Conservation (phyloP, 139 green algal genomes). For the Astrephomene gubernaculifera region DNA sequence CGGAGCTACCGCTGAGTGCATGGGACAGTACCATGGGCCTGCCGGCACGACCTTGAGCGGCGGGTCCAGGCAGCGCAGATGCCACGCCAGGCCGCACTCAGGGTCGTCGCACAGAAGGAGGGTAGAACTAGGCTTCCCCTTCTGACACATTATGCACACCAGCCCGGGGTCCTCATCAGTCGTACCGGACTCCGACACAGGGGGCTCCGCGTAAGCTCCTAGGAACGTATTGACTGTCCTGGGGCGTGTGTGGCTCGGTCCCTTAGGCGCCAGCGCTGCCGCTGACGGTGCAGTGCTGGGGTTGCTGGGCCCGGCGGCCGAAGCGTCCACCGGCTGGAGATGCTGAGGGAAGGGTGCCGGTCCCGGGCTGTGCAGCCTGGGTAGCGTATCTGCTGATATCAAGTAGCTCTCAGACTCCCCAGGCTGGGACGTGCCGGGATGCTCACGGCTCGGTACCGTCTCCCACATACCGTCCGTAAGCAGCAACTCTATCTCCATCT, state of each 20-base stretch:
- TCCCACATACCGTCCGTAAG: background rate
- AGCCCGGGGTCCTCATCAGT: background rate
- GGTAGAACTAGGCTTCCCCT: background rate
- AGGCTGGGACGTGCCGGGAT: background rate
- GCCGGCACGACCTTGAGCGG: background rate
- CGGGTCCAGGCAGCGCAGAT: background rate
- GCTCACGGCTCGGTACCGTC: background rate
- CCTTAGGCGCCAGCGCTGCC: background rate
- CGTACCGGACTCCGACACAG: background rate
- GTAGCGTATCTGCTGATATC: too few relatives aligned
- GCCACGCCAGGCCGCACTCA: too few relatives aligned
- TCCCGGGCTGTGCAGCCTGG: too few relatives aligned
- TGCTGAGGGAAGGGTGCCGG: too few relatives aligned
- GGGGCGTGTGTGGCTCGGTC: background rate
- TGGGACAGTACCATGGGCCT: background rate
- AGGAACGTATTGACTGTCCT: background rate
- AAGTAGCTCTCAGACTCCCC: background rate
- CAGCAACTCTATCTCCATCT: background rate
- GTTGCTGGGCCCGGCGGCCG: background rate
- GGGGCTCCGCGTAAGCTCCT: background rate
- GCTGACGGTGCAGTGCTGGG: background rate
- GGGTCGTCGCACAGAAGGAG: background rate
- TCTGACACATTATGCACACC: background rate
- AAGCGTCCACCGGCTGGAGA: too few relatives aligned
- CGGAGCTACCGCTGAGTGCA: too few relatives aligned